phyloP scores from a whole-genome alignment of 2,329 filamentous ascomycete genomes.

The Hypomyces rosellus region DNA sequence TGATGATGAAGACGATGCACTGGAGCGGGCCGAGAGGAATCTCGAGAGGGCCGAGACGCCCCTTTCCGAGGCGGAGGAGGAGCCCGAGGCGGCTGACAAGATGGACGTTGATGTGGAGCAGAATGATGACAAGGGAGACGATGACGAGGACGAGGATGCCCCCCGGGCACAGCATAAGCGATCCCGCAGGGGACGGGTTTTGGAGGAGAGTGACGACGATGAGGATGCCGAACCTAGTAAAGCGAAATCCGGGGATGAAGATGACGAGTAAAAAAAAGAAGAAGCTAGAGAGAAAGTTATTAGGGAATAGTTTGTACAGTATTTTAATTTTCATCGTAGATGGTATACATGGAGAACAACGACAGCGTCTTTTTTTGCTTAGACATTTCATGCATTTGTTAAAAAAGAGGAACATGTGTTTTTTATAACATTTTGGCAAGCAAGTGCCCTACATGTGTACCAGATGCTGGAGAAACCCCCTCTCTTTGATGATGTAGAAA shows the following conservation, averaged over 20 bases:
- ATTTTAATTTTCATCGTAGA: constrained; percentile 2
- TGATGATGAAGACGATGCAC: constrained; percentile 35
- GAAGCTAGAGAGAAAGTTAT: background rate
- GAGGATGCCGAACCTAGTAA: constrained; percentile 26
- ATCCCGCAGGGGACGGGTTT: constrained; percentile 43
- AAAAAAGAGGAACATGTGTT: background rate
- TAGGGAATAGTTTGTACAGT: constrained; percentile 6
- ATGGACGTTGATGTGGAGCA: constrained; percentile 47
- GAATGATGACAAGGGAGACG: constrained; percentile 43
- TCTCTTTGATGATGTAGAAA: background rate
- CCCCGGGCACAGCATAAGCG: constrained; percentile 39
- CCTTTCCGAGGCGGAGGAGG: constrained; percentile 31
- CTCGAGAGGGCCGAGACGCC: constrained; percentile 32
- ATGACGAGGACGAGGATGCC: constrained; percentile 41
- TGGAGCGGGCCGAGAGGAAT: constrained; percentile 40
- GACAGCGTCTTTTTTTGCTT: constrained; percentile 4
- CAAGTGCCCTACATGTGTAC: background rate
- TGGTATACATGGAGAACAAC: background rate
- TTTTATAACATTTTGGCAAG: background rate
- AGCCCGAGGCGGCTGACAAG: constrained; percentile 34
- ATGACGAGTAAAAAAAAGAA: constrained; percentile 30
- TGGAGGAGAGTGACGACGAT: constrained; percentile 48
- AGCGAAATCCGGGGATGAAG: constrained; percentile 34
- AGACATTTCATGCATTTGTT: background rate
- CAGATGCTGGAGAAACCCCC: too few species aligned